These are phyloP conservation scores for Bipolaris bicolor DNA, from an alignment of 2,329 filamentous ascomycete species.

Conservation along the genomic window DNA sequence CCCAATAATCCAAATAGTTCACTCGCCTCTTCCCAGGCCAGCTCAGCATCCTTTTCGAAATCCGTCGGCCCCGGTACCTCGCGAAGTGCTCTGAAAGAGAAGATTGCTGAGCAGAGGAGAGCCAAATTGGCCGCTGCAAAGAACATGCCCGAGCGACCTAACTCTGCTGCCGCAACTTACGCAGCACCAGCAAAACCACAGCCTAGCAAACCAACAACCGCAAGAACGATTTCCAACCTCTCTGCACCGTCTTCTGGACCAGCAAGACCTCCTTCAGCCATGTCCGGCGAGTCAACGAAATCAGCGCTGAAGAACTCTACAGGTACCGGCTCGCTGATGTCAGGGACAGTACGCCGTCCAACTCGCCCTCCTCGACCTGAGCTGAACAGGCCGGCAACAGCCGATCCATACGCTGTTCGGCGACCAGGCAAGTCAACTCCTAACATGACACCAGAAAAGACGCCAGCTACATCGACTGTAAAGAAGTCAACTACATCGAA, in stretches of 20 bases:
- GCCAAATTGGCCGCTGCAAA: constrained; percentile 57
- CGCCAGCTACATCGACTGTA: constrained; percentile 48
- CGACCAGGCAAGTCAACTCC: constrained; percentile 53
- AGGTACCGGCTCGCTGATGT: constrained; percentile 58
- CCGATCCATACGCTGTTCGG: constrained; percentile 59
- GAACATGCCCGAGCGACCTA: constrained; percentile 60
- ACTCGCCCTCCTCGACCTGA: constrained; percentile 51
- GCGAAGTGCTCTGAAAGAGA: constrained; percentile 72
- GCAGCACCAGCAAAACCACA: constrained; percentile 55
- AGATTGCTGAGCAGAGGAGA: constrained; percentile 79
- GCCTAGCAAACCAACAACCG: constrained; percentile 42
- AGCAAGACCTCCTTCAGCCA: constrained; percentile 46
- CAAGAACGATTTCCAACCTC: constrained; percentile 37
- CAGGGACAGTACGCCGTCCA: constrained; percentile 64
- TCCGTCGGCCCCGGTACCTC: constrained; percentile 56
- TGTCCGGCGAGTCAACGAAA: constrained; percentile 43
- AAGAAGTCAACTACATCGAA: constrained; percentile 47
- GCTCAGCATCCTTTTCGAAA: constrained; percentile 49
- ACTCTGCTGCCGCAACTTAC: constrained; percentile 62
- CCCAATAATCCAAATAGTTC: constrained; percentile 74
- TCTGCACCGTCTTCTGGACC: constrained; percentile 38
- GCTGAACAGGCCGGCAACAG: constrained; percentile 58
- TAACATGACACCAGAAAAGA: constrained; percentile 55
- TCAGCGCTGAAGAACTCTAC: constrained; percentile 40
- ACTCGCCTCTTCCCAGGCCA: constrained; percentile 60